A percentile compares a stretch with the other conserved stretches of the same genome.
phyloP scores from a whole-genome alignment of 768 basidiomycete species.

The Agaricus subrufescens region DNA sequence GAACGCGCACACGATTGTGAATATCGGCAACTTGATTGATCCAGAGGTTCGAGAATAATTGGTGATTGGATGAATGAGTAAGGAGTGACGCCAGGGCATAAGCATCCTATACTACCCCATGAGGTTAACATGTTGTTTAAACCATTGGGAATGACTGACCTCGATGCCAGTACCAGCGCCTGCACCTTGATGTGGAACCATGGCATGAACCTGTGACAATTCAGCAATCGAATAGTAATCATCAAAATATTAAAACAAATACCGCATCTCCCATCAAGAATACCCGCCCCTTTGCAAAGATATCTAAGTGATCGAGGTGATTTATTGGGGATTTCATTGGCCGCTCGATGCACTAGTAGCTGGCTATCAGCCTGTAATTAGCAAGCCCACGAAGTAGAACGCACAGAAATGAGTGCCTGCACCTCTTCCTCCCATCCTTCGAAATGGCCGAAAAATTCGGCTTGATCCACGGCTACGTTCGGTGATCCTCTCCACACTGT shows the following conservation, averaged over 20 bases:
- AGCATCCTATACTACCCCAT: constrained; percentile 31
- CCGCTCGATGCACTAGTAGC: constrained; percentile 14
- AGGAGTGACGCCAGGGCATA: constrained; percentile 33
- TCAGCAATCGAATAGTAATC: not conserved
- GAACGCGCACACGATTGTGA: constrained; percentile 21
- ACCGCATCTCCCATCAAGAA: constrained; percentile 21
- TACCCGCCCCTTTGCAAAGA: constrained; percentile 16
- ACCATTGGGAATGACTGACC: constrained; percentile 16
- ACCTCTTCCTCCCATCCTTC: constrained; percentile 14
- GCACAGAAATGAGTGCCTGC: constrained; percentile 13
- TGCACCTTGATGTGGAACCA: constrained; percentile 43
- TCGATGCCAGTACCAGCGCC: constrained; percentile 48
- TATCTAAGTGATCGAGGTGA: constrained; percentile 12
- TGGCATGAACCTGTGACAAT: constrained; percentile 34
- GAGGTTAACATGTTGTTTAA: not conserved
- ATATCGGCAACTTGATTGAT: constrained; percentile 17
- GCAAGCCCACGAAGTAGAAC: not conserved
- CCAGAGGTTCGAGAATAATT: constrained; percentile 15
- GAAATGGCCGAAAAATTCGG: constrained; percentile 12
- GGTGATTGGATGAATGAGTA: constrained; percentile 26
- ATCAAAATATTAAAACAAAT: not conserved
- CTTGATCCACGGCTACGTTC: constrained; percentile 11
- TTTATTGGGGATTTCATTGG: constrained; percentile 20
- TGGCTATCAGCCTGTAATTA: not conserved
- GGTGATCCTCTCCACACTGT: constrained; percentile 15